Evolutionary conservation across 2,329 filamentous ascomycete genomes (phyloP).

Genomic region (Colletotrichum trifolii): DNA sequence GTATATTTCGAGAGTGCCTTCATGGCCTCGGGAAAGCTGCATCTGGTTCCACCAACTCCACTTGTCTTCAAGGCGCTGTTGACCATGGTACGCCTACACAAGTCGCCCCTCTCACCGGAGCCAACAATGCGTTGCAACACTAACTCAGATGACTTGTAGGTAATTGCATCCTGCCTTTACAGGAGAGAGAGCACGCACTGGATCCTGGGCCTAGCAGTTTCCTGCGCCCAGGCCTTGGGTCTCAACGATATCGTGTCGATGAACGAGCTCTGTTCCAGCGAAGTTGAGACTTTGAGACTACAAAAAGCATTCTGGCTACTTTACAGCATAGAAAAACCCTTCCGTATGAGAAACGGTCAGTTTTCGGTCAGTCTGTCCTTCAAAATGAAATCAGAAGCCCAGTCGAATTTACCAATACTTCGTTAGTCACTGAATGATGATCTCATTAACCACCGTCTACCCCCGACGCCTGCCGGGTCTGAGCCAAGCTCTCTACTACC

Average conservation of each 20-base stretch:
- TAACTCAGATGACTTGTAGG: background rate
- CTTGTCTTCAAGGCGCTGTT: slow-evolving; percentile 1
- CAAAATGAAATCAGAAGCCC: too few relatives aligned
- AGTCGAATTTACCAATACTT: background rate
- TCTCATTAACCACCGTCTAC: background rate
- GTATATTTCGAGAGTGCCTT: background rate
- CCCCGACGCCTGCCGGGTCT: too few relatives aligned
- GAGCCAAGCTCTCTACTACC: too few relatives aligned
- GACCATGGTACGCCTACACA: background rate
- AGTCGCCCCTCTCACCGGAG: too few relatives aligned
- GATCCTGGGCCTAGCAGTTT: background rate
- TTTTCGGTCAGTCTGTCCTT: background rate
- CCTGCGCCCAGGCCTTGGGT: slow-evolving; percentile 1
- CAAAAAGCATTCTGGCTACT: slow-evolving; percentile 4
- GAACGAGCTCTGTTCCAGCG: background rate
- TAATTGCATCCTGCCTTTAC: background rate
- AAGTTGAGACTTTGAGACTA: background rate
- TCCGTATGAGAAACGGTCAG: background rate
- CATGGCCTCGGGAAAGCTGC: background rate
- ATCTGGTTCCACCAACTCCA: background rate
- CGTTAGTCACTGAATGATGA: background rate
- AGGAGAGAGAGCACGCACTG: background rate
- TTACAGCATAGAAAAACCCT: slow-evolving; percentile 1
- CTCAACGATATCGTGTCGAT: background rate
- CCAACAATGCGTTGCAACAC: background rate